Base-by-base conservation (phyloP, 352 stramenopile species). In the Globisporangium iwayamae region DNA sequence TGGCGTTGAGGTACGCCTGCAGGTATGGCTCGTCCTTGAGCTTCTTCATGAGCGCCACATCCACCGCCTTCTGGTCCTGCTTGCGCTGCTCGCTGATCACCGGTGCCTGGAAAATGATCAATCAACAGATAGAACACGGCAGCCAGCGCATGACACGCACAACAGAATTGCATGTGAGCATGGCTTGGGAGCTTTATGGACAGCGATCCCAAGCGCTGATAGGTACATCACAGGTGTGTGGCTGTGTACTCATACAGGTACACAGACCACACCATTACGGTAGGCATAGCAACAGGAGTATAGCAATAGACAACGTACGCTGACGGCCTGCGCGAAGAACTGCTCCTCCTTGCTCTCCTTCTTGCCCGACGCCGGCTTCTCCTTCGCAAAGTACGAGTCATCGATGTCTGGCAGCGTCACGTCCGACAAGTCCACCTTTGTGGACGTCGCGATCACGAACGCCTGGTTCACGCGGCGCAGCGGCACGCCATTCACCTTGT, bases 401-500 rank as follows among this genome's bases (percentile, higher is more conserved):
- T 96, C 79, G 63, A 99, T 93, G 41, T 88, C 85, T 50, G 96
- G 89, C 63, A 99, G 89, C 59, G 94, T 85, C 2, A 99, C 88
- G 58, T 81, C 83, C 48, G 81, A 83, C 55, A 99, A 81, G 84
- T 99, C 89, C 6, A 99, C 81, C 84, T 98, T 99, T 65, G 96
- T 98, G 46, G 91, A 98, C 60, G 98, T 99, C 62, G 94, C 97
- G 73, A 99, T 99, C 47, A 99, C 97, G 75, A 99, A 99, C 47
- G 95, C 84, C 87, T 99, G 97, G 86, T 99, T 99, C 48, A 99
- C 96, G 65, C 98, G 96, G 71, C 97, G 91, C 60, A 99, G 78
- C 22, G 97, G 98, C 30, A 99, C 97, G 67, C 97, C 97, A 87
- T 99, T 99, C 56, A 99, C 89, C 86, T 98, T 98, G 93, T 99